These are phyloP conservation scores for Tympanopsis confertula DNA, from an alignment of 2,329 filamentous ascomycete species.

Conservation along the genomic window DNA sequence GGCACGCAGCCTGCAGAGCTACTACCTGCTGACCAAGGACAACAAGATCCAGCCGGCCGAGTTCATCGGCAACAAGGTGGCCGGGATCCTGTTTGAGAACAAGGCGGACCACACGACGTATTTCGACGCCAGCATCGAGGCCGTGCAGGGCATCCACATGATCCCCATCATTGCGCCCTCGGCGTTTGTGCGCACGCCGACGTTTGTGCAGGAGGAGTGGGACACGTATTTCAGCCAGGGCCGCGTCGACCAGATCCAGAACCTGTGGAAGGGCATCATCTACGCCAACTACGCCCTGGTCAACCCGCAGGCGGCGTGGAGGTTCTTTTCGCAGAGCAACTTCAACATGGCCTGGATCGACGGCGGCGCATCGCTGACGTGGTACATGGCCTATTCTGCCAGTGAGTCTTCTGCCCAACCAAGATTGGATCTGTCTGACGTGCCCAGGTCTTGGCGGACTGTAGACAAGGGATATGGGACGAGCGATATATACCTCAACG, in stretches of 20 bases:
- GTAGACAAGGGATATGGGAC: too few species aligned
- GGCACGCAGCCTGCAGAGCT: slow-evolving; percentile 59
- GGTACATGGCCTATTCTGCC: slow-evolving; percentile 73
- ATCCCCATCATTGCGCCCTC: slow-evolving; percentile 62
- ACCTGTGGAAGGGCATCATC: slow-evolving; percentile 78
- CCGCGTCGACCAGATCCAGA: slow-evolving; percentile 50
- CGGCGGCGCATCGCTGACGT: slow-evolving; percentile 71
- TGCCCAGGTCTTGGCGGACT: too few species aligned
- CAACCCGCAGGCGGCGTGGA: slow-evolving; percentile 57
- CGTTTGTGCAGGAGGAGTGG: slow-evolving; percentile 79
- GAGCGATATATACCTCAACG: too few species aligned
- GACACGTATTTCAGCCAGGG: slow-evolving; percentile 61
- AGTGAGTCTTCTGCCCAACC: slow-evolving; percentile 37
- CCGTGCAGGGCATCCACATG: slow-evolving; percentile 65
- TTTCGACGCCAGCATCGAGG: slow-evolving; percentile 62
- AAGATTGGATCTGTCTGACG: not conserved
- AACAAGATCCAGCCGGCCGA: slow-evolving; percentile 61
- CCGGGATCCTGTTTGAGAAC: slow-evolving; percentile 76
- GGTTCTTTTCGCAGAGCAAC: slow-evolving; percentile 57
- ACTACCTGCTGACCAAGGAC: slow-evolving; percentile 67
- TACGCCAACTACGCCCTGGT: slow-evolving; percentile 73
- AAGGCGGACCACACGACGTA: slow-evolving; percentile 90
- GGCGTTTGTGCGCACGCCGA: slow-evolving; percentile 49
- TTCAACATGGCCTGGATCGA: slow-evolving; percentile 66
- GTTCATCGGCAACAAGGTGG: slow-evolving; percentile 72